Evolutionary conservation across 2,329 filamentous ascomycete species (phyloP), one percentile per base, ranked within the genome.

Genomic region (Escovopsis sp.): DNA sequence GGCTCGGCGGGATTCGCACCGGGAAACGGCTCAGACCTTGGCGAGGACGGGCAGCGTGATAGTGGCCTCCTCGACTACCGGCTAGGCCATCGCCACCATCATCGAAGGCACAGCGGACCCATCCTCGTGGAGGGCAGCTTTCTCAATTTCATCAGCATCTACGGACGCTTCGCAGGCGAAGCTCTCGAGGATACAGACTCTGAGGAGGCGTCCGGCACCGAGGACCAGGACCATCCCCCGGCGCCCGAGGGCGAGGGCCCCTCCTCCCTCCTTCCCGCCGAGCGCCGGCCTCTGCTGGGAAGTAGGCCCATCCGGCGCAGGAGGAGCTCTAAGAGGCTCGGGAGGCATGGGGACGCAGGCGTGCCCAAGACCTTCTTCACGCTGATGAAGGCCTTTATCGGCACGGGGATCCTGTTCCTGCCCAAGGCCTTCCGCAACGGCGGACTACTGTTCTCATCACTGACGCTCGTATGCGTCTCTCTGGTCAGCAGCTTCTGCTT

Each of bases 391-490:
- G 79, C 80, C 2, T 86, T 86, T 47, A 70, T 86, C 36, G 80
- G 80, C 33, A 86, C 80, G 1, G 80, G 80, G 41, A 85, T 86
- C 52, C 83, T 86, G 74, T 86, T 86, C 49, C 54, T 86, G 31
- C 80, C 80, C 32, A 85, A 83, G 50, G 80, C 80, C 0, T 86
- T 85, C 57, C 72, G 73, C 48, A 86, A 86, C 43, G 80, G 80
- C 26, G 80, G 80, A 17, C 76, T 86, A 35, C 60, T 84, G 10
- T 86, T 86, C 50, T 84, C 79, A 0, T 76, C 74, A 0, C 56
- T 83, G 34, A 76, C 76, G 0, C 67, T 86, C 43, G 55, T 85
- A 31, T 57, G 62, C 9, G 70, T 85, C 3, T 76, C 80, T 2
- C 50, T 69, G 15, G 57, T 85, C 44, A 81, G 77, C 31, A 79